phyloP scores from a whole-genome alignment of 495 filamentous ascomycete genomes.

The Bryoglossum gracile region DNA sequence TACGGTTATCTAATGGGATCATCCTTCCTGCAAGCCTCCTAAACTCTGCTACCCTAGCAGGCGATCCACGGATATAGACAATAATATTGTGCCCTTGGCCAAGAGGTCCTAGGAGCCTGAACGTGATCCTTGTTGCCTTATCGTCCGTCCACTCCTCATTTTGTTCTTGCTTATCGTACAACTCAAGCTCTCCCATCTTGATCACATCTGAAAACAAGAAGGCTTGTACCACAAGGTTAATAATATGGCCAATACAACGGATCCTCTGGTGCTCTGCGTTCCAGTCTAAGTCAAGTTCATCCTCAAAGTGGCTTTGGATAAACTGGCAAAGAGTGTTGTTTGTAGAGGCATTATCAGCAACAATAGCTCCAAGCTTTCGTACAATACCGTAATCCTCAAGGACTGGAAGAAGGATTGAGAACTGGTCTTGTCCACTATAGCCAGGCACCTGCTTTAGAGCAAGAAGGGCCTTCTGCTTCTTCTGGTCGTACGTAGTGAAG shows the following conservation, averaged over 20 bases:
- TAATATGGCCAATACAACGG: neutral
- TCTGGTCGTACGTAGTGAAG: neutral
- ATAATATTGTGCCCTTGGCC: neutral
- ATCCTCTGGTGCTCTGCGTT: neutral
- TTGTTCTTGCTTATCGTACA: neutral
- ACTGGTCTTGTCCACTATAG: neutral
- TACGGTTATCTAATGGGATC: neutral
- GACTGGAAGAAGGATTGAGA: constrained; percentile 1
- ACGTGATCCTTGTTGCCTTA: neutral
- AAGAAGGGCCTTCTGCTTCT: constrained; percentile 3
- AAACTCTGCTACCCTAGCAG: neutral
- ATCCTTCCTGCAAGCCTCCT: neutral
- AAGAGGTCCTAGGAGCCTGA: neutral
- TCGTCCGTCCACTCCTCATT: neutral
- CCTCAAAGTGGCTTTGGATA: neutral
- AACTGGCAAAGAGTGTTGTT: constrained; percentile 1
- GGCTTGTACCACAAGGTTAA: neutral
- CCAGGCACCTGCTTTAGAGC: neutral
- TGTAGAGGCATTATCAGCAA: neutral
- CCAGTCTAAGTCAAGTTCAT: neutral
- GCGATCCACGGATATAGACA: neutral
- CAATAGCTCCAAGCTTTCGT: neutral
- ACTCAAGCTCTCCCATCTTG: neutral
- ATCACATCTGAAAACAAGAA: neutral
- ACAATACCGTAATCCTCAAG: constrained; percentile 1